These are phyloP conservation scores for Cladorrhinum sp. DNA, from an alignment of 2,329 filamentous ascomycete species.

Conservation along the genomic window DNA sequence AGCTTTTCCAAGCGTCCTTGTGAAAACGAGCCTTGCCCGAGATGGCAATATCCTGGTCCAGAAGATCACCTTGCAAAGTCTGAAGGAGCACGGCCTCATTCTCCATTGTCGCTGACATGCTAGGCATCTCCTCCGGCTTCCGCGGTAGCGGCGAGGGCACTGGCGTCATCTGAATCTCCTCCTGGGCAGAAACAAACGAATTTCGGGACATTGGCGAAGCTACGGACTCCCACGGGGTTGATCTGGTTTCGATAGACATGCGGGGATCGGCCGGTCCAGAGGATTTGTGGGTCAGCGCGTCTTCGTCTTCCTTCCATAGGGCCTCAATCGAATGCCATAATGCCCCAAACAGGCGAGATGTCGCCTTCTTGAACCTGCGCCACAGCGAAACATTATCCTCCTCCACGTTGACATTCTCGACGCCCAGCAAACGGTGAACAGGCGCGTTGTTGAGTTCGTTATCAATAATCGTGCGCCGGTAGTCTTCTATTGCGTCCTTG, in stretches of 20 bases:
- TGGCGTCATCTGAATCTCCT: slow-evolving; percentile 93
- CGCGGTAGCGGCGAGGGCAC: slow-evolving; percentile 75
- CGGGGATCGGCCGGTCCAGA: slow-evolving; percentile 56
- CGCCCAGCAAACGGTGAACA: slow-evolving; percentile 83
- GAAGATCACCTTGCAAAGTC: slow-evolving; percentile 55
- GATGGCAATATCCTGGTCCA: slow-evolving; percentile 66
- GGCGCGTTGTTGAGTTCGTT: slow-evolving; percentile 95
- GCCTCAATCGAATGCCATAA: slow-evolving; percentile 48
- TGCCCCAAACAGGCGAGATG: slow-evolving; percentile 57
- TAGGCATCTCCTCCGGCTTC: slow-evolving; percentile 33
- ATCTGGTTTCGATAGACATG: slow-evolving; percentile 63
- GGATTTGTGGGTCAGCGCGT: slow-evolving; percentile 49
- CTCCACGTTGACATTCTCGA: slow-evolving; percentile 88
- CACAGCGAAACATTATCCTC: slow-evolving; percentile 82
- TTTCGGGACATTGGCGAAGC: slow-evolving; percentile 49
- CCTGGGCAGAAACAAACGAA: slow-evolving; percentile 54
- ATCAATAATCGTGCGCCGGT: slow-evolving; percentile 84
- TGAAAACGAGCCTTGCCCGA: slow-evolving; percentile 80
- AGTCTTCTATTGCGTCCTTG: slow-evolving; percentile 96
- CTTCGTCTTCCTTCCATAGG: slow-evolving; percentile 48
- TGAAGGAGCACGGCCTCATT: slow-evolving; percentile 40
- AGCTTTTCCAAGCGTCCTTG: slow-evolving; percentile 89
- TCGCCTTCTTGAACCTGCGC: slow-evolving; percentile 89
- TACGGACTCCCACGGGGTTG: slow-evolving; percentile 52
- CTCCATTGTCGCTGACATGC: slow-evolving; percentile 35